These are phyloP conservation scores for Phoma sp. DNA, from an alignment of 2,329 filamentous ascomycete genomes.

Conservation along the genomic window DNA sequence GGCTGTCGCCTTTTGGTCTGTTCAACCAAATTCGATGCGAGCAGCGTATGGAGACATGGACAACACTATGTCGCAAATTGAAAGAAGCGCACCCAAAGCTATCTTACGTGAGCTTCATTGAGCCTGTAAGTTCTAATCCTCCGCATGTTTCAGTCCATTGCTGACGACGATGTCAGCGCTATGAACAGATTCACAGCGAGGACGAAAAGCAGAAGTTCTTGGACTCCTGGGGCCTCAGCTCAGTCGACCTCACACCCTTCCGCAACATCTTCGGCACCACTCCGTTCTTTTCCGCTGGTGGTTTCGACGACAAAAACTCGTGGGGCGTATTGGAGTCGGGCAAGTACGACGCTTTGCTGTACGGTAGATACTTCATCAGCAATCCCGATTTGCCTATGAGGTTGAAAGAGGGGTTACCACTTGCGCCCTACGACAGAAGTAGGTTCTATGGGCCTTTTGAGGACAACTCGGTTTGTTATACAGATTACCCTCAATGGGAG, in stretches of 20 bases:
- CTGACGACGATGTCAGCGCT: conserved; percentile 45
- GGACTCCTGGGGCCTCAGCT: conserved; percentile 54
- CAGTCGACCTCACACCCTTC: conserved; percentile 57
- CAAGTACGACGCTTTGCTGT: conserved; percentile 46
- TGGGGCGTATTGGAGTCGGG: conserved; percentile 56
- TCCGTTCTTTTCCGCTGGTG: conserved; percentile 63
- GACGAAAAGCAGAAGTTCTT: conserved; percentile 59
- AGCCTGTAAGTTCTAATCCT: conserved; percentile 48
- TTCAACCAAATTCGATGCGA: conserved; percentile 60
- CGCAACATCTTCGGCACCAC: conserved; percentile 59
- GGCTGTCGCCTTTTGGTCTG: conserved; percentile 50
- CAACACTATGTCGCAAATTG: conserved; percentile 56
- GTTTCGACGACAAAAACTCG: conserved; percentile 58
- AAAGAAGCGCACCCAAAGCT: conserved; percentile 54
- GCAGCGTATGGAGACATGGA: conserved; percentile 62
- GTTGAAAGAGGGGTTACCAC: conserved; percentile 43
- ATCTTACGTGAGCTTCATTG: conserved; percentile 64
- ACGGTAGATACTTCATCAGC: conserved; percentile 53
- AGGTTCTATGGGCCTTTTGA: conserved; percentile 32
- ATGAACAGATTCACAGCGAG: conserved; percentile 59
- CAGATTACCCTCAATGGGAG: conserved; percentile 24
- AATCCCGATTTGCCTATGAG: conserved; percentile 55
- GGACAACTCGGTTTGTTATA: conserved; percentile 25
- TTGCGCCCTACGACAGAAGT: conserved; percentile 49
- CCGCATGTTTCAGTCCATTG: conserved; percentile 25